Percentiles rank a stretch among this genome's conserved stretches.
phyloP scores from a whole-genome alignment of 805 yeast genomes.

The Candida mattraensis region DNA sequence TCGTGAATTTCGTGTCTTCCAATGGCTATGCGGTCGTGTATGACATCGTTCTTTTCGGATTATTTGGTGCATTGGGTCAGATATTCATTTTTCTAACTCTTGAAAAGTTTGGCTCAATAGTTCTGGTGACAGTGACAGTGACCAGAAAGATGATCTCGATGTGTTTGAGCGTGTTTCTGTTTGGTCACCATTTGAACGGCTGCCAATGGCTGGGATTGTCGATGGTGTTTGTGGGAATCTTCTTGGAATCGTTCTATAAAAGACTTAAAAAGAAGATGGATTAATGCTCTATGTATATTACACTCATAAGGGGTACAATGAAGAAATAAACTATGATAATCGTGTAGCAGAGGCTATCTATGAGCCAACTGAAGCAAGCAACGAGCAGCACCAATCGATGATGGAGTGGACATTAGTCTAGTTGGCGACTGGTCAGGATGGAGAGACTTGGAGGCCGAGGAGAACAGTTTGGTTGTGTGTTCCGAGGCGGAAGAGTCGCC shows the following conservation, averaged over 20 bases:
- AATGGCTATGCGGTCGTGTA: conserved; percentile 53
- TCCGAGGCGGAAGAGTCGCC: conserved; percentile 4
- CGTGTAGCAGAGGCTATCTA: conserved; percentile 22
- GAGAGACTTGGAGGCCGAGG: conserved; percentile 6
- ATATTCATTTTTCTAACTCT: conserved; percentile 86
- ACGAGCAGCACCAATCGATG: conserved; percentile 48
- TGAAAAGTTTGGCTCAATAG: conserved; percentile 80
- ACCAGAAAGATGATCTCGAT: conserved; percentile 96
- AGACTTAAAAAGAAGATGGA: conserved; percentile 10
- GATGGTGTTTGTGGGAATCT: conserved; percentile 83
- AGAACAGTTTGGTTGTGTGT: conserved; percentile 4
- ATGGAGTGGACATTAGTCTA: conserved; percentile 42
- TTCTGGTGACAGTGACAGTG: conserved; percentile 89
- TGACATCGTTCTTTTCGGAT: conserved; percentile 66
- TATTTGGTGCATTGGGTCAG: conserved; percentile 90
- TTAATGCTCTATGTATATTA: conserved; percentile 11
- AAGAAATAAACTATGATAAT: conserved; percentile 6
- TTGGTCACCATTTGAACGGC: conserved; percentile 67
- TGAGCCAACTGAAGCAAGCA: conserved; percentile 43
- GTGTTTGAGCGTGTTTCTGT: conserved; percentile 82
- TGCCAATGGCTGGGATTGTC: conserved; percentile 79
- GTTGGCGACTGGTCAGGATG: conserved; percentile 37
- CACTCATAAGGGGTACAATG: not conserved
- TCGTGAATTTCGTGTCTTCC: conserved; percentile 45
- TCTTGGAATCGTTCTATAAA: conserved; percentile 68